Evolutionary conservation across 352 stramenopile species (phyloP).

Genomic region (Elongisporangium undulatum): DNA sequence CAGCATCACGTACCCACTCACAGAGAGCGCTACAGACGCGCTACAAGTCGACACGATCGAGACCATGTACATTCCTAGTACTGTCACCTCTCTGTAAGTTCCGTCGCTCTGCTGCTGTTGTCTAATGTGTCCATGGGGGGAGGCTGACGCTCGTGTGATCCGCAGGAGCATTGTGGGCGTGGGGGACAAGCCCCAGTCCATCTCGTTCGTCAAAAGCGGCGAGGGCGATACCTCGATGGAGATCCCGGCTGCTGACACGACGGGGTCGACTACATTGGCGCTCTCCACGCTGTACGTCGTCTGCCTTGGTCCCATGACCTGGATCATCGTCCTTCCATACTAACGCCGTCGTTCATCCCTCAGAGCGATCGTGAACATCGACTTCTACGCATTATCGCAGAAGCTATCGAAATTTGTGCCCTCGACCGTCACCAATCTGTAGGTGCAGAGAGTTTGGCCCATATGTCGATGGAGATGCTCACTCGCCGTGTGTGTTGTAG

Average conservation of each 20-base stretch:
- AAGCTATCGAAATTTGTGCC: constrained; percentile 25
- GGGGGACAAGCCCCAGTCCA: constrained; percentile 8
- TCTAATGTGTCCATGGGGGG: constrained; percentile 1
- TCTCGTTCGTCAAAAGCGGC: constrained; percentile 11
- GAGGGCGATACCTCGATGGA: background rate
- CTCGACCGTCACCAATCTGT: constrained; percentile 24
- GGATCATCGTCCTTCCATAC: background rate
- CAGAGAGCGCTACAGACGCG: constrained; percentile 7
- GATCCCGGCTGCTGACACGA: background rate
- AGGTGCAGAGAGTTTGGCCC: background rate
- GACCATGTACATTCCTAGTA: constrained; percentile 17
- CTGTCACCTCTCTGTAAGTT: constrained; percentile 21
- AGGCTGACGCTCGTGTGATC: background rate
- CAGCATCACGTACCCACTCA: constrained; percentile 14
- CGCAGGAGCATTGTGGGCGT: constrained; percentile 18
- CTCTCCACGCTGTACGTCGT: constrained; percentile 11
- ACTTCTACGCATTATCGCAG: constrained; percentile 19
- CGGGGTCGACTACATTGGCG: background rate
- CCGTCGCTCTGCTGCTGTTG: background rate
- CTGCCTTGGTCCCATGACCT: background rate
- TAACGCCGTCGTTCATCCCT: background rate
- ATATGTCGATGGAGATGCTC: background rate
- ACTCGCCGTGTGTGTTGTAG: constrained; percentile 10
- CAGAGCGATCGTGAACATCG: constrained; percentile 27
- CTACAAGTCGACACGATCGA: constrained; percentile 22